Evolutionary conservation across 495 filamentous ascomycete genomes (phyloP).

Genomic region (Aspergillus leporis): DNA sequence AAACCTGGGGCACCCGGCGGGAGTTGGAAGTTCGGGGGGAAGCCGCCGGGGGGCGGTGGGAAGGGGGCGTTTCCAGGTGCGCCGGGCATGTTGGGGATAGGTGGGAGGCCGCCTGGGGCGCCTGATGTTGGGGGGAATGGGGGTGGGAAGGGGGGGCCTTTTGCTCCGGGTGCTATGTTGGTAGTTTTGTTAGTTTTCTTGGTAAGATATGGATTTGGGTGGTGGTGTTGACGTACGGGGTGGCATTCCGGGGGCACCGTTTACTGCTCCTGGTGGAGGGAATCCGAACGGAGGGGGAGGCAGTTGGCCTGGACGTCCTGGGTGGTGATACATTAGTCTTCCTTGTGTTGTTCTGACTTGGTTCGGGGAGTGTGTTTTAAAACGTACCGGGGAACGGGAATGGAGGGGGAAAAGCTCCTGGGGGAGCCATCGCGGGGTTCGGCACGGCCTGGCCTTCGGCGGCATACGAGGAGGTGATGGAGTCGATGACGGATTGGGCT

Average conservation of each 20-base stretch:
- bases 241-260: constrained; percentile 43
- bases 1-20: constrained; percentile 37
- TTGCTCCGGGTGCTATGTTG: constrained; percentile 54
- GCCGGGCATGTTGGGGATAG: constrained; percentile 43
- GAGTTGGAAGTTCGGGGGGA: constrained; percentile 55
- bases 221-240: constrained; percentile 45
- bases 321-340: constrained; percentile 17
- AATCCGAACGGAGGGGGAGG: constrained; percentile 59
- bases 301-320: constrained; percentile 50
- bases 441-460: constrained; percentile 84
- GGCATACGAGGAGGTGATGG: constrained; percentile 90
- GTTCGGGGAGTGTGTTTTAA: not conserved
- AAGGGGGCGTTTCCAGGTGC: constrained; percentile 30
- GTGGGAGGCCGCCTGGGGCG: constrained; percentile 36
- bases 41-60: constrained; percentile 63
- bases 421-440: constrained; percentile 74
- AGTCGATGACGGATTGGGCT: constrained; percentile 96
- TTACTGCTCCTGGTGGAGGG: constrained; percentile 42
- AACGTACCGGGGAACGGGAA: constrained; percentile 59
- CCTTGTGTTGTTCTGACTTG: constrained; percentile 4
- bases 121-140: constrained; percentile 45
- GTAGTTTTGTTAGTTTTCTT: constrained; percentile 23
- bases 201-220: constrained; percentile 10
- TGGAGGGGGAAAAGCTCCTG: constrained; percentile 50
- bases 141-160: constrained; percentile 67